Evolutionary conservation across 345 rosid species (phyloP).

Genomic region (Capsella bursapastoris): DNA sequence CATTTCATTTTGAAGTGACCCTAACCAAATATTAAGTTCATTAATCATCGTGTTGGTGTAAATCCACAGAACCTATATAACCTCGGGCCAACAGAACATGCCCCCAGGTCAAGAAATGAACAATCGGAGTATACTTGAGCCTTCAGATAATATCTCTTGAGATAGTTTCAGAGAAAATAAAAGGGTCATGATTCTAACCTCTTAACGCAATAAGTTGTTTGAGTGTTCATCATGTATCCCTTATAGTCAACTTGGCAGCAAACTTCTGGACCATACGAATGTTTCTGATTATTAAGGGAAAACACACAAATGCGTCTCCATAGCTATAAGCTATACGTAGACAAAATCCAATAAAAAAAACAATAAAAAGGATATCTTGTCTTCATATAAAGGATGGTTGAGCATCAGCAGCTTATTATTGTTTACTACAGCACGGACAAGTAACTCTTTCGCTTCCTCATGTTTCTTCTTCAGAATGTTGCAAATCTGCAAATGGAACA

Average conservation of each 20-base stretch:
- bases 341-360: neutral
- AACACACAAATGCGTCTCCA: constrained; percentile 9
- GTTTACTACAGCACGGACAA: constrained; percentile 83
- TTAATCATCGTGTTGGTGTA: neutral
- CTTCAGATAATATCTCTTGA: constrained; percentile 1
- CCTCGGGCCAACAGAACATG: neutral
- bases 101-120: constrained; percentile 18
- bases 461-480: constrained; percentile 80
- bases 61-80: constrained; percentile 5
- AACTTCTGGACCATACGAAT: constrained; percentile 65
- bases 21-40: too few species aligned
- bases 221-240: constrained; percentile 36
- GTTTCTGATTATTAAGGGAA: constrained; percentile 66
- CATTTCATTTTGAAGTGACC: too few species aligned
- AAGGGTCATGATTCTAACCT: constrained; percentile 31
- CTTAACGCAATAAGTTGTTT: constrained; percentile 21
- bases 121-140: neutral
- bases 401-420: constrained; percentile 83
- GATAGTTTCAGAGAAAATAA: constrained; percentile 19
- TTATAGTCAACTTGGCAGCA: constrained; percentile 51
- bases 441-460: constrained; percentile 82
- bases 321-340: neutral
- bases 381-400: constrained; percentile 71
- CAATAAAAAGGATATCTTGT: constrained; percentile 78
- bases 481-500: constrained; percentile 60